Percentiles rank a stretch among this genome's conserved stretches.
phyloP scores from a whole-genome alignment of 192 early-diverging fungal genomes.

The Cladochytrium replicatum region DNA sequence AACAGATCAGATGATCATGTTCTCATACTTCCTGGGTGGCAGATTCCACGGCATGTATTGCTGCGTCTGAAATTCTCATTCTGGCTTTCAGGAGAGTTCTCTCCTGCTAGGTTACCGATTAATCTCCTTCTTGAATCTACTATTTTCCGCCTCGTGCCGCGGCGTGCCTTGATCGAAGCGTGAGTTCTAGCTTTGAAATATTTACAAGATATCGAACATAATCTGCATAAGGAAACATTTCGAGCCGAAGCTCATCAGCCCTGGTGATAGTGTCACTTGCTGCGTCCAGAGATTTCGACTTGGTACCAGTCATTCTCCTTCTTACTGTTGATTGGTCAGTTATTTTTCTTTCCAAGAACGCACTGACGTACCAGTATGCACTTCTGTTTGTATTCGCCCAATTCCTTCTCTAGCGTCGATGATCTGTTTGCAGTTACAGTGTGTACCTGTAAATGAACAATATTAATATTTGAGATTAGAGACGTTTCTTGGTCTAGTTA shows the following conservation, averaged over 20 bases:
- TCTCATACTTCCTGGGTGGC: slow-evolving; percentile 34
- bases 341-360: not conserved
- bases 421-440: too few species aligned
- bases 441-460: too few species aligned
- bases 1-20: not conserved
- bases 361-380: slow-evolving; percentile 30
- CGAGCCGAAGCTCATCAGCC: not conserved
- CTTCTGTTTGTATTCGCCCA: slow-evolving; percentile 32
- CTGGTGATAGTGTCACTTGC: slow-evolving; percentile 27
- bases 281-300: slow-evolving; percentile 35
- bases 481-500: too few species aligned
- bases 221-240: slow-evolving; percentile 19
- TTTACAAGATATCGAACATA: slow-evolving; percentile 38
- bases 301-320: slow-evolving; percentile 46
- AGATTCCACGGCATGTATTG: slow-evolving; percentile 37
- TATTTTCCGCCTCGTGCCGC: slow-evolving; percentile 30
- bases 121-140: slow-evolving; percentile 29
- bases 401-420: slow-evolving; percentile 31
- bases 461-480: too few species aligned
- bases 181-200: slow-evolving; percentile 28
- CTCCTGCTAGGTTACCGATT: slow-evolving; percentile 24
- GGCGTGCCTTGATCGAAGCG: slow-evolving; percentile 21
- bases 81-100: slow-evolving; percentile 31
- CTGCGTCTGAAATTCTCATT: slow-evolving; percentile 38
- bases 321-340: slow-evolving; percentile 18